These are phyloP conservation scores for Plasmopara halstedii DNA, from an alignment of 352 stramenopile genomes.

Conservation along the genomic window DNA sequence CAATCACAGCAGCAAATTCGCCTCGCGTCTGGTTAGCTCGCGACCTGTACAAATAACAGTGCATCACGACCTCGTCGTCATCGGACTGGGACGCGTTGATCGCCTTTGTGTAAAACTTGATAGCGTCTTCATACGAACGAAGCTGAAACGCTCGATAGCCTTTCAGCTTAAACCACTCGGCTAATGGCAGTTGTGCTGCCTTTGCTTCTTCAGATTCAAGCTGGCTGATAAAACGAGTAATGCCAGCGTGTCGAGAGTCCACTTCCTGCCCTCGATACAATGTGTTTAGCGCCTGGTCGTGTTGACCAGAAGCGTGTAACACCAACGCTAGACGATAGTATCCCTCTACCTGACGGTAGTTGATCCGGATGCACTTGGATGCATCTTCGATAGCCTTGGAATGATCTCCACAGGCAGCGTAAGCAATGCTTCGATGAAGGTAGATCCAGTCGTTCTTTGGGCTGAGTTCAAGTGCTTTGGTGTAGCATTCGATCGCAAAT, in stretches of 20 bases:
- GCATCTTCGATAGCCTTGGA: conserved; percentile 41
- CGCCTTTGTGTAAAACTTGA: conserved; percentile 90
- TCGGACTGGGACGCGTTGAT: conserved; percentile 47
- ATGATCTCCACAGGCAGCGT: conserved; percentile 28
- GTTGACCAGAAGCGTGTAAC: conserved; percentile 32
- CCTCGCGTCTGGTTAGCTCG: conserved; percentile 44
- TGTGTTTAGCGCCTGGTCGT: conserved; percentile 43
- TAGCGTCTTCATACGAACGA: conserved; percentile 81
- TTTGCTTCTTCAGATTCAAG: conserved; percentile 40
- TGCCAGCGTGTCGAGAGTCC: conserved; percentile 33
- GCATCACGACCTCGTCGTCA: conserved; percentile 42
- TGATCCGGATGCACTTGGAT: conserved; percentile 49
- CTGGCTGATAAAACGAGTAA: conserved; percentile 37
- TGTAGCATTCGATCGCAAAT: conserved; percentile 38
- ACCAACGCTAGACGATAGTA: conserved; percentile 49
- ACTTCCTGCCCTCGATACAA: conserved; percentile 48
- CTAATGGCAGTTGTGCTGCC: conserved; percentile 22
- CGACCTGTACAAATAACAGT: conserved; percentile 52
- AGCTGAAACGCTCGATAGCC: conserved; percentile 89
- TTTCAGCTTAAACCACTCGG: conserved; percentile 57
- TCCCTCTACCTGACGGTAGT: conserved; percentile 47
- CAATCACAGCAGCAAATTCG: conserved; percentile 42
- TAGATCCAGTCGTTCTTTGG: conserved; percentile 46
- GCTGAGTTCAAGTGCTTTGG: conserved; percentile 38
- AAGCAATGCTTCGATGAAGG: conserved; percentile 46